Conservation (phyloP, 2,329 filamentous ascomycete genomes). For the Cryphonectria nitschkei region DNA sequence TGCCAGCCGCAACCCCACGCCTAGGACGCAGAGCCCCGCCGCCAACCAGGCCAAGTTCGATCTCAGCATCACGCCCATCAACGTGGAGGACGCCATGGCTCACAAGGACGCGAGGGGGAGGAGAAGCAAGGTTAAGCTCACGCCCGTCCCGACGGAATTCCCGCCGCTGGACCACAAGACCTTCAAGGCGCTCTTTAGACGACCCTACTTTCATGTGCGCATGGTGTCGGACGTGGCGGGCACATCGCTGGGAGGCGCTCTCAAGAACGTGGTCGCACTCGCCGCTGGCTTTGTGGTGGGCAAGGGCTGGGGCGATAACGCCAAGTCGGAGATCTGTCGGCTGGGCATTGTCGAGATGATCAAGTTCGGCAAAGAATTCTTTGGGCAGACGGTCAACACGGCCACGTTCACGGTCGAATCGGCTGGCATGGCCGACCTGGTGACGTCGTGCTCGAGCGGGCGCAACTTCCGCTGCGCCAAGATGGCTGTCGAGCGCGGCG, state of each 20-base stretch:
- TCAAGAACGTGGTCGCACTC: conserved; percentile 96
- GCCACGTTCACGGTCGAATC: conserved; percentile 96
- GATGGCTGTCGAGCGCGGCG: conserved; percentile 78
- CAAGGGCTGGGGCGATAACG: conserved; percentile 96
- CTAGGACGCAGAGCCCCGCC: conserved; percentile 50
- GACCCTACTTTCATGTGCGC: conserved; percentile 96
- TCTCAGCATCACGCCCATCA: conserved; percentile 51
- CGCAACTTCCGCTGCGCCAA: conserved; percentile 94
- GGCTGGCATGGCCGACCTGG: conserved; percentile 91
- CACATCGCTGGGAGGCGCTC: conserved; percentile 88
- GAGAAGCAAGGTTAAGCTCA: conserved; percentile 70
- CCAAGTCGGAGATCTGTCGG: conserved; percentile 98
- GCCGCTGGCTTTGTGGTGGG: conserved; percentile 95
- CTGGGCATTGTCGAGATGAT: conserved; percentile 96
- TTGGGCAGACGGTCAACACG: conserved; percentile 76
- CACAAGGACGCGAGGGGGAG: conserved; percentile 73
- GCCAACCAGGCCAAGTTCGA: conserved; percentile 49
- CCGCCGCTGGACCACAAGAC: conserved; percentile 83
- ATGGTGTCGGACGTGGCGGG: conserved; percentile 95
- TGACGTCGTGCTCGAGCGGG: conserved; percentile 90
- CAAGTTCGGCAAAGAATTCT: conserved; percentile 92
- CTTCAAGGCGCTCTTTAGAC: conserved; percentile 86
- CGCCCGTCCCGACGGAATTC: conserved; percentile 78
- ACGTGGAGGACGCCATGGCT: conserved; percentile 46
- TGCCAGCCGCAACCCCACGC: conserved; percentile 71